These are phyloP conservation scores for Vaccinium darrowii DNA, from an alignment of 148 eudicot genomes.

Conservation along the genomic window DNA sequence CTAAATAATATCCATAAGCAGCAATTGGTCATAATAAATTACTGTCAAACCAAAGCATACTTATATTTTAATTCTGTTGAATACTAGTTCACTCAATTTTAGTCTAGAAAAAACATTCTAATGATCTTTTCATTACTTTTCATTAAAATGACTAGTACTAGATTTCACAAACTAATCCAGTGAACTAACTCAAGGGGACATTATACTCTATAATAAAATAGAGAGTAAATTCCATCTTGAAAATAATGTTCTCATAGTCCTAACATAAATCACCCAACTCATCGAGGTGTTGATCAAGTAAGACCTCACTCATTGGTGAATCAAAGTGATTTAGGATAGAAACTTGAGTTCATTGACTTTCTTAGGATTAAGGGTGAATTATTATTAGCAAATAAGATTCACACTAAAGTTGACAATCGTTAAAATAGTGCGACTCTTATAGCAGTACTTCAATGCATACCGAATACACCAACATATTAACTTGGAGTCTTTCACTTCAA, in stretches of 20 bases:
- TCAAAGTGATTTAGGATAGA: background rate
- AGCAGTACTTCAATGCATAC: too few relatives aligned
- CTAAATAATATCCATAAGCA: too few relatives aligned
- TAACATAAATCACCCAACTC: background rate
- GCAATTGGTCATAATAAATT: background rate
- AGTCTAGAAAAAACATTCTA: background rate
- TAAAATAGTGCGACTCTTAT: too few relatives aligned
- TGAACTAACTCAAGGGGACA: background rate
- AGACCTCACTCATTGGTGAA: background rate
- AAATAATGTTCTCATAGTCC: background rate
- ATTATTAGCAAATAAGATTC: background rate
- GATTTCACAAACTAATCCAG: background rate
- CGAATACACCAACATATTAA: too few relatives aligned
- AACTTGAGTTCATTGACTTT: background rate
- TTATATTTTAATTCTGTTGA: background rate
- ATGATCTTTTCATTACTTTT: background rate
- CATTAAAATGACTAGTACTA: background rate
- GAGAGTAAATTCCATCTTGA: background rate
- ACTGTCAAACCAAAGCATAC: background rate
- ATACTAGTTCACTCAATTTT: background rate
- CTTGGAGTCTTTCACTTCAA: background rate
- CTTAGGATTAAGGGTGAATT: background rate
- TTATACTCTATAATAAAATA: too few relatives aligned
- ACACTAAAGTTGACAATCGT: too few relatives aligned
- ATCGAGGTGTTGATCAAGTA: too few relatives aligned